Percentiles rank a stretch among this genome's conserved stretches.
phyloP scores from a whole-genome alignment of 768 basidiomycete genomes.

The Auricularia cornea region DNA sequence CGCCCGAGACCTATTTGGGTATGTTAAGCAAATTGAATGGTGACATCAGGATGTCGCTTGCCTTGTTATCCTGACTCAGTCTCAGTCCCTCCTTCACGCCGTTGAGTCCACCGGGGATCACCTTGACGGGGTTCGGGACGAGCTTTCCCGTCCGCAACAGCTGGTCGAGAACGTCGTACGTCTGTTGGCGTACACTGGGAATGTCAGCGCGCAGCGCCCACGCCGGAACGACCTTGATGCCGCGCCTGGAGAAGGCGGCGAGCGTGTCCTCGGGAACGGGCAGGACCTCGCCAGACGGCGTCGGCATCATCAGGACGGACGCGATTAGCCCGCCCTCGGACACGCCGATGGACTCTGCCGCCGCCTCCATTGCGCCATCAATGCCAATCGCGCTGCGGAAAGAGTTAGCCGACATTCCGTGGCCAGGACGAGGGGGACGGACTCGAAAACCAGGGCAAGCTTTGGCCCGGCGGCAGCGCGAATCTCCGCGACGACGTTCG shows the following conservation, averaged over 20 bases:
- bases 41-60: neutral
- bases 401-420: neutral
- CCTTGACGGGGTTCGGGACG: slow-evolving; percentile 6
- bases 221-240: slow-evolving; percentile 6
- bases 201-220: neutral
- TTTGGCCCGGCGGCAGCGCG: slow-evolving; percentile 7
- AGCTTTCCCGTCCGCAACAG: neutral
- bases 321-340: neutral
- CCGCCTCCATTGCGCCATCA: slow-evolving; percentile 6
- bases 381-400: slow-evolving; percentile 6
- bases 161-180: neutral
- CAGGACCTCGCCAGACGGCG: neutral
- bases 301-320: neutral
- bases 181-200: neutral
- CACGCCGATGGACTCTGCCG: slow-evolving; percentile 4
- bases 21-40: neutral
- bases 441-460: slow-evolving; percentile 13
- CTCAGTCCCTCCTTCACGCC: slow-evolving; percentile 6
- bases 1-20: slow-evolving; percentile 8
- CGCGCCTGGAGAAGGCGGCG: no score
- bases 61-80: slow-evolving; percentile 3
- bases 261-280: no score
- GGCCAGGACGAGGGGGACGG: neutral
- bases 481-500: slow-evolving; percentile 7
- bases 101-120: slow-evolving; percentile 5